phyloP scores from a whole-genome alignment of 352 stramenopile species.

The Globisporangium heterothallicum region DNA sequence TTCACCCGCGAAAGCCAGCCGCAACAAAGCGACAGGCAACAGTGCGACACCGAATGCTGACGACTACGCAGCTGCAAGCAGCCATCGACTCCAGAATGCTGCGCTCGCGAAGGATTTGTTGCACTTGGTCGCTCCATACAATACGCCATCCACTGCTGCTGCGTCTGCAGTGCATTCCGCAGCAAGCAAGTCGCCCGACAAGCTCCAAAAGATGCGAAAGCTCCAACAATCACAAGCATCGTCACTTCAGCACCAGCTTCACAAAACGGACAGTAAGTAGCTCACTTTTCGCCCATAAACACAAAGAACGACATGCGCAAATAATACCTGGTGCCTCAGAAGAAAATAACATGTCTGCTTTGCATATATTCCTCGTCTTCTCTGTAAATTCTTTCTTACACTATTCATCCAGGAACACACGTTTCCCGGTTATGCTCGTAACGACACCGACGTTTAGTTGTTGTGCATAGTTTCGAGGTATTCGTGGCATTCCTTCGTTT shows the following conservation, averaged over 20 bases:
- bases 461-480: conserved; percentile 88
- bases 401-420: not conserved
- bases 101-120: conserved; percentile 53
- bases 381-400: conserved; percentile 12
- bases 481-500: conserved; percentile 66
- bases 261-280: not conserved
- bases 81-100: conserved; percentile 29
- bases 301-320: no score
- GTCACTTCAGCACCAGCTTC: conserved; percentile 4
- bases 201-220: conserved; percentile 13
- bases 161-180: not conserved
- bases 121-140: conserved; percentile 52
- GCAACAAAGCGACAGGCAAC: conserved; percentile 1
- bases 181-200: conserved; percentile 14
- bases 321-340: no score
- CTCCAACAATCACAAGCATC: conserved; percentile 12
- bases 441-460: conserved; percentile 22
- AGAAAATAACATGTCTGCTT: no score
- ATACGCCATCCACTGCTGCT: conserved; percentile 7
- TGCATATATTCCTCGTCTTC: no score
- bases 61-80: conserved; percentile 7
- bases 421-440: not conserved
- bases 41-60: not conserved
- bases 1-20: conserved; percentile 1
- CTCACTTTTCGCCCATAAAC: not conserved